Evolutionary conservation across 2,329 filamentous ascomycete genomes (phyloP).

Genomic region (Colletotrichum tabaci): DNA sequence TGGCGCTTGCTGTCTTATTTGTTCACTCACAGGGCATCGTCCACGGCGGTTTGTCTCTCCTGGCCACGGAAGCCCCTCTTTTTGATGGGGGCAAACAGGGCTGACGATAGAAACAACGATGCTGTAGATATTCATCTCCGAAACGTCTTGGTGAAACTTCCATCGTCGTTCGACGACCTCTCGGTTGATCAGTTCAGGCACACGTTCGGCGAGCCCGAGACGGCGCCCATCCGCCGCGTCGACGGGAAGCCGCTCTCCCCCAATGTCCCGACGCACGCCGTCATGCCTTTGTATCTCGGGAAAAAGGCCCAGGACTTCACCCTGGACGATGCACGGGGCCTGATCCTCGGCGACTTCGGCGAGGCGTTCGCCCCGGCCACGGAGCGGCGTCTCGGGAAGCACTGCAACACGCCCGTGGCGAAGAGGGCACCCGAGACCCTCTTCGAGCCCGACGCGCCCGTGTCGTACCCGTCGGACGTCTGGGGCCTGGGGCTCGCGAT

Average conservation of each 20-base stretch:
- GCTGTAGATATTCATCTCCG: background rate
- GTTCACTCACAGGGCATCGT: background rate
- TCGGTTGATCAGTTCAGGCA: background rate
- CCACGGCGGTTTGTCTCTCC: background rate
- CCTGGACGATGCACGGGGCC: conserved; percentile 46
- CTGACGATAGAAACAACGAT: background rate
- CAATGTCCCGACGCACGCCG: background rate
- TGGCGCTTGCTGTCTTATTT: background rate
- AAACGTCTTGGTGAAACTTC: background rate
- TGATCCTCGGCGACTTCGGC: conserved; percentile 54
- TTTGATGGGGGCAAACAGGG: too few species aligned
- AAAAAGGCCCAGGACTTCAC: conserved; percentile 39
- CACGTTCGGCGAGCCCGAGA: background rate
- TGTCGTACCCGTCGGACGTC: background rate
- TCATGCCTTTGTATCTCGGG: background rate
- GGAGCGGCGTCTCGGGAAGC: conserved; percentile 44
- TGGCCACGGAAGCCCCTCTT: background rate
- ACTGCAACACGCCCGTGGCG: conserved; percentile 43
- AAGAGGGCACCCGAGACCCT: conserved; percentile 32
- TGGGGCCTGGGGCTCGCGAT: background rate
- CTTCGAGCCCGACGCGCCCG: conserved; percentile 5
- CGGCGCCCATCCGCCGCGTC: background rate
- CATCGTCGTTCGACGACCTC: background rate
- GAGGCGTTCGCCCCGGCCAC: conserved; percentile 48
- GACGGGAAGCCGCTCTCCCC: background rate